These are phyloP conservation scores for Cucurbita ficifolia DNA, from an alignment of 306 rosid species.

Conservation along the genomic window DNA sequence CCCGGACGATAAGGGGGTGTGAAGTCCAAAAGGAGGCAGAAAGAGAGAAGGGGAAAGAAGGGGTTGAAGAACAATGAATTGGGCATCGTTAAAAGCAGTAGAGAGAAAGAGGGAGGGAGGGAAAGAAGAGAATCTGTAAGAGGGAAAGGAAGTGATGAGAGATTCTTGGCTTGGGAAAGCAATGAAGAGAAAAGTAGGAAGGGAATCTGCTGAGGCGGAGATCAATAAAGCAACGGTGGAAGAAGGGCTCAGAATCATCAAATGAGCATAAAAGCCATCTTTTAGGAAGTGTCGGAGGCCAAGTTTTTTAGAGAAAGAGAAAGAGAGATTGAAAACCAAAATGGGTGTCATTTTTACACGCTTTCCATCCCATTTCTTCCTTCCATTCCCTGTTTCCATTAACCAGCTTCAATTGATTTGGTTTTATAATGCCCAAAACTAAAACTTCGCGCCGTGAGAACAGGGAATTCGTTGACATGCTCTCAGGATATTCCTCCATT, in stretches of 20 bases:
- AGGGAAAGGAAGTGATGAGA: constrained; percentile 38
- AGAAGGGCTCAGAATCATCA: constrained; percentile 21
- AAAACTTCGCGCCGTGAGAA: too few relatives aligned
- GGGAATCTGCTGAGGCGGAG: constrained; percentile 73
- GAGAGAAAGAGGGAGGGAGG: constrained; percentile 13
- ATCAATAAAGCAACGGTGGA: constrained; percentile 52
- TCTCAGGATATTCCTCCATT: too few relatives aligned
- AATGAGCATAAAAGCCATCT: constrained; percentile 12
- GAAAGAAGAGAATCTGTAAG: constrained; percentile 42
- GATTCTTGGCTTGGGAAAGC: constrained; percentile 94
- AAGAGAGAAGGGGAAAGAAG: constrained; percentile 9
- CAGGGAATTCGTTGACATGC: too few relatives aligned
- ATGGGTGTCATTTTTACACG: not conserved
- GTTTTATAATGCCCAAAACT: too few relatives aligned
- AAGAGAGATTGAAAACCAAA: not conserved
- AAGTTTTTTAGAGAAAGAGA: not conserved
- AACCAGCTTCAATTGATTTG: not conserved
- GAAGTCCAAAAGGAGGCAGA: constrained; percentile 27
- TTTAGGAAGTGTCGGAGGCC: constrained; percentile 19
- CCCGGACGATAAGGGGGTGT: constrained; percentile 4
- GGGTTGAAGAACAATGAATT: constrained; percentile 28
- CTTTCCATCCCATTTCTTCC: not conserved
- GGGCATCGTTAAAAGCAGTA: constrained; percentile 34
- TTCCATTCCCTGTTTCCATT: not conserved
- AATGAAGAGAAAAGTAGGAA: constrained; percentile 30